Evolutionary conservation across 2,329 filamentous ascomycete genomes (phyloP), one percentile per base, ranked within the genome.

Genomic region (Raffaelea albimanens): DNA sequence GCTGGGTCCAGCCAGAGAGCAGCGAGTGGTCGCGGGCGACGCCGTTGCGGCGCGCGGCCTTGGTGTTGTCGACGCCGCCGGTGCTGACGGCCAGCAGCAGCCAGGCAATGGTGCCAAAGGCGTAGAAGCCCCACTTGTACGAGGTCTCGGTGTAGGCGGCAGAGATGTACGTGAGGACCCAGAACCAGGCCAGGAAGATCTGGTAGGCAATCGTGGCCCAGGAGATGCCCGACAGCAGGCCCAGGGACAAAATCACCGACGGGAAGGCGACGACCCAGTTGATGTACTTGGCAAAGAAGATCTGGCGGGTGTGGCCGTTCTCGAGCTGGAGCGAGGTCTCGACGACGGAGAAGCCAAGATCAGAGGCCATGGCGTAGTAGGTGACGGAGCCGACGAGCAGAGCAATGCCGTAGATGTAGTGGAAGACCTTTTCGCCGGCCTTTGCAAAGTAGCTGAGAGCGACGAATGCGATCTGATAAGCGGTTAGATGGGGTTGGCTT

Each of bases 71-170:
- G 44, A 59, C 53, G 25, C 75, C 53, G 2, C 68, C 72, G 3
- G 69, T 73, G 52, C 64, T 67, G 58, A 63, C 60, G 23, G 68
- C 67, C n/a, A 78, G 64, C 44, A 72, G 60, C 7, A 70, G 34
- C 49, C 64, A 73, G 36, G 72, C 69, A 16, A 69, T 51, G 14
- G 69, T 71, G 52, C 73, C 75, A 48, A 76, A 75, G 52, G 62
- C 68, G 56, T 63, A 78, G 65, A 76, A 79, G 5, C 75, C 76
- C 75, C 75, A 78, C 60, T 76, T 77, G 61, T 78, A 78, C 54
- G 62, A 66, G 43, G 67, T 68, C 7, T 56, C 49, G 3, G 71
- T 74, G 60, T 68, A 71, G 45, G 74, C 71, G 20, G 63, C 65
- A 45, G 68, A 63, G 25, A 78, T 66, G 57, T 76, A 77, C 20